These are phyloP conservation scores for Gossypium anomalum DNA, from an alignment of 345 rosid species.

Conservation along the genomic window DNA sequence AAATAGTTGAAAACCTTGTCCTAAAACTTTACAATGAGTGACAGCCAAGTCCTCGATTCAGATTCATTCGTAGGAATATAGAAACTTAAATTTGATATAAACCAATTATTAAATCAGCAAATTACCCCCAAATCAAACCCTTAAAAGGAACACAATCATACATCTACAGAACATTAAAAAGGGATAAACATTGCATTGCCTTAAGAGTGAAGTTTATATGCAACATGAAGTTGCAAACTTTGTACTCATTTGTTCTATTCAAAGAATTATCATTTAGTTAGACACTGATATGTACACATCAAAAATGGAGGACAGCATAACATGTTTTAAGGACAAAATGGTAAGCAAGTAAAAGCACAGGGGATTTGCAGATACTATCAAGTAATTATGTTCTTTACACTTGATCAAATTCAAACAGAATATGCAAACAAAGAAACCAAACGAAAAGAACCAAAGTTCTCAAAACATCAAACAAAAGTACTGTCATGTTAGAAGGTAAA, in stretches of 20 bases:
- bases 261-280: constrained; percentile 2
- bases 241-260: not conserved
- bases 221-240: not conserved
- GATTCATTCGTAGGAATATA: not conserved
- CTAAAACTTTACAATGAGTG: not conserved
- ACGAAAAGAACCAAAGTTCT: not conserved
- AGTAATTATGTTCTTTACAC: not conserved
- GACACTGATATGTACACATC: not conserved
- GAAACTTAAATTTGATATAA: not conserved
- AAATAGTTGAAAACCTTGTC: not conserved
- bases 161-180: not conserved
- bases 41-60: not conserved
- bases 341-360: not conserved
- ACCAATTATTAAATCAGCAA: not conserved
- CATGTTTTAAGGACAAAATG: not conserved
- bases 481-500: not conserved
- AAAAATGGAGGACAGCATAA: not conserved
- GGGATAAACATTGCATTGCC: not conserved
- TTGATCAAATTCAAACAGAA: constrained; percentile 1
- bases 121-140: not conserved
- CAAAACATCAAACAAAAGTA: constrained; percentile 7
- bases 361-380: constrained; percentile 3
- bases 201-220: not conserved
- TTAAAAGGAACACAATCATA: not conserved
- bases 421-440: not conserved